Evolutionary conservation across 1,284 basidiomycete genomes (phyloP).

Genomic region (Malassezia obtusa): DNA sequence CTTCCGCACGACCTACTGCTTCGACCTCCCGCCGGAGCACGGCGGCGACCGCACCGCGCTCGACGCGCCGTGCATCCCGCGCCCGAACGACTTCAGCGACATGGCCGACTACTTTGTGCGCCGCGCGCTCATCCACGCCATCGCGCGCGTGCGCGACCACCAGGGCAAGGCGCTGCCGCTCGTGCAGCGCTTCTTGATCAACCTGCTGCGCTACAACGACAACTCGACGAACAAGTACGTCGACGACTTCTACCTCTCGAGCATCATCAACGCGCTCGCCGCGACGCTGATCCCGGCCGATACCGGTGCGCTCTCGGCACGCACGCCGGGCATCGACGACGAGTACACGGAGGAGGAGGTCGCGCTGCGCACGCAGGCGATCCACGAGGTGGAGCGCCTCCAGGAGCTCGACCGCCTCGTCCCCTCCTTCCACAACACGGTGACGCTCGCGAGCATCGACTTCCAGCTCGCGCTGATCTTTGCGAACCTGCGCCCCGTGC

Average conservation of each 20-base stretch:
- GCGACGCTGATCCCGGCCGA: slow-evolving; percentile 57
- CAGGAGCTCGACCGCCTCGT: slow-evolving; percentile 89
- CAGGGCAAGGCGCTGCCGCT: slow-evolving; percentile 75
- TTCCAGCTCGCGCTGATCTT: slow-evolving; percentile 31
- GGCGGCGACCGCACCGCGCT: slow-evolving; percentile 16
- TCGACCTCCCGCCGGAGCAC: slow-evolving; percentile 48
- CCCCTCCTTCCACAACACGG: slow-evolving; percentile 84
- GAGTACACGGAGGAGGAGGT: slow-evolving; percentile 29
- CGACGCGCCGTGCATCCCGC: slow-evolving; percentile 66
- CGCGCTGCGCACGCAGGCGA: slow-evolving; percentile 25
- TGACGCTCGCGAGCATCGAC: slow-evolving; percentile 62
- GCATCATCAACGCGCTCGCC: slow-evolving; percentile 71
- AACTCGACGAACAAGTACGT: slow-evolving; percentile 87
- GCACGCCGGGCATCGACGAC: slow-evolving; percentile 26
- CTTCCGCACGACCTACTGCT: slow-evolving; percentile 77
- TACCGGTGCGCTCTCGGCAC: slow-evolving; percentile 19
- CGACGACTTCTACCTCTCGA: slow-evolving; percentile 81
- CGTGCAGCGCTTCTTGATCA: slow-evolving; percentile 80
- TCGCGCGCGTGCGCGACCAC: slow-evolving; percentile 68
- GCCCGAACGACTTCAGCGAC: slow-evolving; percentile 87
- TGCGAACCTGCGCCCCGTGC: slow-evolving; percentile 61
- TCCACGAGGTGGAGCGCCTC: slow-evolving; percentile 64
- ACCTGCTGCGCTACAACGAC: slow-evolving; percentile 84
- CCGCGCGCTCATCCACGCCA: slow-evolving; percentile 71
- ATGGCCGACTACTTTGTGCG: slow-evolving; percentile 86